Evolutionary conservation across 345 rosid genomes (phyloP).

Genomic region (Crucihimalaya himalaica): DNA sequence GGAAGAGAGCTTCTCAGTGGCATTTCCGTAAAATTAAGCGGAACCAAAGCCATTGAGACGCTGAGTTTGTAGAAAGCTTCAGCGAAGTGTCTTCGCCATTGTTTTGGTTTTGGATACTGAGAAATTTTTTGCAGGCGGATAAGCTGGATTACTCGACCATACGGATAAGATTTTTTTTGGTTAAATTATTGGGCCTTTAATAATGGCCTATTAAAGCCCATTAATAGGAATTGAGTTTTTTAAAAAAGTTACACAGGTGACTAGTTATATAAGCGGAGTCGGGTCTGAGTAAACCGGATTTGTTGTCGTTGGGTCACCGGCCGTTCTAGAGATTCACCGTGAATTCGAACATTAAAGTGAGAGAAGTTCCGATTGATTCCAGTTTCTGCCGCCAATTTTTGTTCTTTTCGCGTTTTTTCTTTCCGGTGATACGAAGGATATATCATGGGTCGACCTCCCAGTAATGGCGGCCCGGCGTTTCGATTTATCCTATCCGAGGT

Average conservation of each 20-base stretch:
- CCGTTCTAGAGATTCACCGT: slow-evolving; percentile 22
- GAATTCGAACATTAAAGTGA: slow-evolving; percentile 14
- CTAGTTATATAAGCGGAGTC: slow-evolving; percentile 13
- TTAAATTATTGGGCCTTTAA: neutral
- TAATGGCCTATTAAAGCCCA: slow-evolving; percentile 28
- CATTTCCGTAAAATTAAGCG: slow-evolving; percentile 66
- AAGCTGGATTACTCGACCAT: slow-evolving; percentile 22
- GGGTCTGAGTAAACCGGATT: slow-evolving; percentile 26
- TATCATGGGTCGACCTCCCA: slow-evolving; percentile 91
- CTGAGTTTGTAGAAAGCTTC: slow-evolving; percentile 1
- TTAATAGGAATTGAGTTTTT: neutral
- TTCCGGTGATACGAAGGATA: slow-evolving; percentile 14
- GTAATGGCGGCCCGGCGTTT: slow-evolving; percentile 95
- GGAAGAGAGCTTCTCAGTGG: slow-evolving; percentile 63
- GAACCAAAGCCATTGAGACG: slow-evolving; percentile 52
- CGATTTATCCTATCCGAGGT: slow-evolving; percentile 82
- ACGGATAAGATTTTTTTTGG: slow-evolving; percentile 44
- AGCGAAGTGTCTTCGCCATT: slow-evolving; percentile 35
- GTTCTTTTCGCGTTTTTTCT: neutral
- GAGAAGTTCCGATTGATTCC: slow-evolving; percentile 19
- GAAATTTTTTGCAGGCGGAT: slow-evolving; percentile 24
- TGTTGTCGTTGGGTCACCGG: slow-evolving; percentile 17
- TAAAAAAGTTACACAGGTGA: neutral
- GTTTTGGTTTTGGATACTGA: slow-evolving; percentile 34
- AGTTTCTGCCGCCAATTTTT: slow-evolving; percentile 19